phyloP scores from a whole-genome alignment of 257 asterid genomes.

The Solanum neorickii region DNA sequence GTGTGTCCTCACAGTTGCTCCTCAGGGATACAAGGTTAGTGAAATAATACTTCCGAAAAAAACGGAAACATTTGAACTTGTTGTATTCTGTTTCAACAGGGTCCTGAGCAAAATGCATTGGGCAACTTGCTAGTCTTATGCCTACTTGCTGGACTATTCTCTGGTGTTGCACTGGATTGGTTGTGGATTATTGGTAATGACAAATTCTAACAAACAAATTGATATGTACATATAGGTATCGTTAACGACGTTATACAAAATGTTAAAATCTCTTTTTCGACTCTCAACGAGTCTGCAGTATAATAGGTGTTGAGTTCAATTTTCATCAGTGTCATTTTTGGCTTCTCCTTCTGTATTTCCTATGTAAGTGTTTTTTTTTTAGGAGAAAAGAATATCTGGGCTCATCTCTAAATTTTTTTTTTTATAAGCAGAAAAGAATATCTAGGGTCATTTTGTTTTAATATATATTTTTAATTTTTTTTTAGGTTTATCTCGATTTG shows the following conservation, averaged over 20 bases:
- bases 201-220: not conserved
- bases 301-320: not conserved
- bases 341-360: not conserved
- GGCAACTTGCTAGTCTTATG: constrained; percentile 20
- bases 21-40: constrained; percentile 35
- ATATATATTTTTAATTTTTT: not conserved
- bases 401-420: too few relatives aligned
- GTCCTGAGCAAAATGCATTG: constrained; percentile 29
- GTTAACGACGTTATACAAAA: not conserved
- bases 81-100: constrained; percentile 8
- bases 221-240: not conserved
- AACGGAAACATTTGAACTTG: not conserved
- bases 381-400: not conserved
- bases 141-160: constrained; percentile 18
- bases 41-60: not conserved
- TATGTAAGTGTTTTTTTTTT: not conserved
- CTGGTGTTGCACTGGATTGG: constrained; percentile 29
- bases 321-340: not conserved
- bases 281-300: not conserved
- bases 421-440: too few relatives aligned
- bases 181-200: constrained; percentile 28
- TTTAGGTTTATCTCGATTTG: not conserved
- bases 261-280: not conserved
- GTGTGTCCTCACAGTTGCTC: constrained; percentile 27
- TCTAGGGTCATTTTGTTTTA: too few relatives aligned